Evolutionary conservation across 352 stramenopile species (phyloP), one percentile per base, ranked within the genome.

Genomic region (Pythium phragmiticola): DNA sequence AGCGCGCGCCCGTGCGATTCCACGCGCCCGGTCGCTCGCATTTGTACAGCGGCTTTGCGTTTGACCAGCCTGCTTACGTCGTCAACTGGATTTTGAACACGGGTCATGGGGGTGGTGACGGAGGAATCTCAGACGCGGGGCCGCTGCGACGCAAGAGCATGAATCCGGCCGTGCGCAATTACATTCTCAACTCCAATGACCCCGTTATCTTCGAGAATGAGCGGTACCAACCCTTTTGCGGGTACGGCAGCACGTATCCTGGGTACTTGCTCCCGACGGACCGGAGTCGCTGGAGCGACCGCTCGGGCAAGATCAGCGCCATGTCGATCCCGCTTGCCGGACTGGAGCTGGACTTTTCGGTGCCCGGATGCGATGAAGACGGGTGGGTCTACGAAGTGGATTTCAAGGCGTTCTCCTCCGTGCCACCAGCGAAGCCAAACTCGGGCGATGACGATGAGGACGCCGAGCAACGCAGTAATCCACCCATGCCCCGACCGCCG

Each of bases 191-290:
- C 26, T 92, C 84, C 23, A 73, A 80, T 30, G 87, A 94, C 56
- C 80, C 87, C 0, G 84, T 94, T 0, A 76, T 95, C 19, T 95
- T 90, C 42, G 87, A 95, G 70, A 95, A 95, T 57, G 74, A 95
- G 66, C 81, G 87, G 8, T 95, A 93, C 64, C 85, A 93, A 57
- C 84, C 84, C 3, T 95, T 95, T 63, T 86, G 78, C 45, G 87
- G 87, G 23, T 95, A 88, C 51, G 87, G 87, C 33, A 90, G 79
- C 57, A 89, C 85, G 2, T 94, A 89, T 66, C 85, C 85, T 11
- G 86, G 84, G 5, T 90, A 93, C 60, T 48, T 95, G 39, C 65
- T 95, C 26, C 80, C 84, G 7, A 93, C 84, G 7, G 87, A 95
- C 50, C 83, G 87, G 36, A 86, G 79, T 37, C 84, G 86, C 21